These are phyloP conservation scores for Calonectria henricotiae DNA, from an alignment of 2,329 filamentous ascomycete genomes.

Conservation along the genomic window DNA sequence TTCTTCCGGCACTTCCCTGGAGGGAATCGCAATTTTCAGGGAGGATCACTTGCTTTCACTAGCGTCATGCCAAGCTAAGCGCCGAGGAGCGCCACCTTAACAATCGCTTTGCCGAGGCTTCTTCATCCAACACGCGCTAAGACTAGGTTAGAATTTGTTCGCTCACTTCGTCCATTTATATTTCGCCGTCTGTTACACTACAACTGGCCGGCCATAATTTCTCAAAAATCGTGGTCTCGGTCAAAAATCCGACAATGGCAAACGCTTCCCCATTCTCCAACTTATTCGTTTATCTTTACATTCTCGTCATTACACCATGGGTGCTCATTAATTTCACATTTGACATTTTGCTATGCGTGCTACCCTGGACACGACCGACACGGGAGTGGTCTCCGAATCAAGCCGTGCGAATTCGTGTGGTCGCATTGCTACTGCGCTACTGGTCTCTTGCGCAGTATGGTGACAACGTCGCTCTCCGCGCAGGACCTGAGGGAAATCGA, in stretches of 20 bases:
- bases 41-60: no score
- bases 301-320: constrained; percentile 37
- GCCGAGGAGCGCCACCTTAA: no score
- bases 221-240: no score
- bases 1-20: no score
- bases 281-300: constrained; percentile 9
- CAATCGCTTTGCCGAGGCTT: no score
- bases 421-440: constrained; percentile 44
- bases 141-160: no score
- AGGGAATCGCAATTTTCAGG: no score
- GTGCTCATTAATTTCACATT: constrained; percentile 39
- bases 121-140: no score
- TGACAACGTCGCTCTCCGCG: constrained; percentile 32
- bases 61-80: no score
- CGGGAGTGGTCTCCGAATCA: constrained; percentile 41
- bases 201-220: no score
- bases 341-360: constrained; percentile 38
- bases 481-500: constrained; percentile 41
- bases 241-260: constrained; percentile 25
- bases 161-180: no score
- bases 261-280: neutral
- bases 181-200: no score
- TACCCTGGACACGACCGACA: constrained; percentile 36
- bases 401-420: constrained; percentile 43
- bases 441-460: constrained; percentile 43